Evolutionary conservation across 495 filamentous ascomycete species (phyloP).

Genomic region (Talaromyces wortmannii): DNA sequence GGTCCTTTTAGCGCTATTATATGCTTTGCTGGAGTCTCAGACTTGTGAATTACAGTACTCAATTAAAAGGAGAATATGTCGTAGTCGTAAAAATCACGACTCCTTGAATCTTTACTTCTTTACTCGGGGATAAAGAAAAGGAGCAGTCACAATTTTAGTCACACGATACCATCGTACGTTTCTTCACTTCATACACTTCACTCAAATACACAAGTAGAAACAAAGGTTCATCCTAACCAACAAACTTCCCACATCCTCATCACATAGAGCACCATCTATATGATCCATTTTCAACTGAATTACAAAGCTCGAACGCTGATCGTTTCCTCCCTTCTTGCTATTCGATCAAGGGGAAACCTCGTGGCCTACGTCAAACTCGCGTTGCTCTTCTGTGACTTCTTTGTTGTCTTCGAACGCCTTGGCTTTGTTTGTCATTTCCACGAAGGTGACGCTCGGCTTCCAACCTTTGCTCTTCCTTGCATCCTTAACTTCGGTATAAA

Average conservation of each 20-base stretch:
- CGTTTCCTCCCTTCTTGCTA: not conserved
- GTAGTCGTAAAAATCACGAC: not conserved
- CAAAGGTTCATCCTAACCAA: not conserved
- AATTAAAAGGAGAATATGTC: too few relatives aligned
- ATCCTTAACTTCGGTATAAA: slow-evolving; percentile 54
- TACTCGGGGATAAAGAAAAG: not conserved
- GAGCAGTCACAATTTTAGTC: not conserved
- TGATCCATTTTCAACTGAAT: not conserved
- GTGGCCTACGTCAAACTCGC: not conserved
- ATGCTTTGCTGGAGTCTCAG: not conserved
- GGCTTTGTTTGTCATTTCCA: not conserved
- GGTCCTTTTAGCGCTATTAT: not conserved
- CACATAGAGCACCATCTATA: not conserved
- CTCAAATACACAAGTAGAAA: not conserved
- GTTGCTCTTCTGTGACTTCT: not conserved
- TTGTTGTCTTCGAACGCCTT: not conserved
- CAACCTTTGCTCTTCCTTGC: slow-evolving; percentile 1
- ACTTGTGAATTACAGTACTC: too few relatives aligned
- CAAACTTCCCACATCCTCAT: not conserved
- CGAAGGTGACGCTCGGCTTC: slow-evolving; percentile 1
- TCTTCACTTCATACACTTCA: not conserved
- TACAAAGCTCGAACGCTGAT: not conserved
- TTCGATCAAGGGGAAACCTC: not conserved
- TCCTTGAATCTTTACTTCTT: not conserved
- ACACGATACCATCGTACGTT: not conserved